Evolutionary conservation across 2,329 filamentous ascomycete genomes (phyloP), one percentile per base, ranked within the genome.

Genomic region (Trichoderma polysporum): DNA sequence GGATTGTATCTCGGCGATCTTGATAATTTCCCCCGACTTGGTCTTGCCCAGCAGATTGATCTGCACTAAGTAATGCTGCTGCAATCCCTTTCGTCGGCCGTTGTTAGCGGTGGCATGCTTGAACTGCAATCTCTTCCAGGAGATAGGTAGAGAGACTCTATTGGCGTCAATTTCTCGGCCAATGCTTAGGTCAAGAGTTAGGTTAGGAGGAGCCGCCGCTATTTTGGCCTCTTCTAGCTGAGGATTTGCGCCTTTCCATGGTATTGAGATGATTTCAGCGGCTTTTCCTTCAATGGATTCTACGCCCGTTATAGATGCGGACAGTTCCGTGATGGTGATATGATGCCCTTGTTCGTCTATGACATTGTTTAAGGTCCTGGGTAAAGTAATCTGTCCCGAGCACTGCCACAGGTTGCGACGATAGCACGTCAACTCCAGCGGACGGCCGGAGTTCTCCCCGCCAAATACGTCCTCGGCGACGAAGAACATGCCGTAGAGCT

Each of bases 81-180:
- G 94, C 54, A 97, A 82, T 70, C 97, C 94, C 79, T 97, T 97
- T 71, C 94, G 87, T 63, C 94, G 88, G 13, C 94, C 94, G 75
- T 98, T 98, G 77, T 98, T 98, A 59, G 94, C 94, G 0, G 94
- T 98, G 2, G 94, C 94, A 72, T 97, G 95, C 74, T 97, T 92
- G 78, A 98, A 98, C 77, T 98, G 94, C 67, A 98, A 80, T 63
- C 94, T 85, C 78, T 97, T 97, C 94, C 94, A 98, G 37, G 92
- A 90, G 62, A 97, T 90, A 1, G 93, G 91, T 66, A 97, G 88
- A 45, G 88, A 91, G 9, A 94, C 89, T 66, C 89, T 90, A 66
- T 91, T 89, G 1, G 90, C 90, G 74, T 97, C 93, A 39, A 96
- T 85, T 83, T 82, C 93, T 81, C 88, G 86, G 22, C 85, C 87